Evolutionary conservation across 2,329 filamentous ascomycete genomes (phyloP).

Genomic region (Hymenoscyphus fraxineus): DNA sequence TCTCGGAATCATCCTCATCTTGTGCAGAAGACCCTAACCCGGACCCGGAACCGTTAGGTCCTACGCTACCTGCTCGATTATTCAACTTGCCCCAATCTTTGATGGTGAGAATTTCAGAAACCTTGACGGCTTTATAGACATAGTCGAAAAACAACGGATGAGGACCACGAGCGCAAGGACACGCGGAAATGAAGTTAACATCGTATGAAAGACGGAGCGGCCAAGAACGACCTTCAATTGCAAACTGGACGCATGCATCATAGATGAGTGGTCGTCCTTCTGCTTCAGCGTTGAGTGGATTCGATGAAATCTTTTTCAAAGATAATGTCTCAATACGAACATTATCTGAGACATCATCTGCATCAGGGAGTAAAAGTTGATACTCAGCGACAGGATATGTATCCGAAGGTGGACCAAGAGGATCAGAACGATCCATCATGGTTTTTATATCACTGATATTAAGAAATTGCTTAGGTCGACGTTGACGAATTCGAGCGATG

Average conservation of each 20-base stretch:
- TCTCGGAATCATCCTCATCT: constrained; percentile 53
- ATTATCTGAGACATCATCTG: constrained; percentile 57
- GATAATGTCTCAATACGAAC: constrained; percentile 67
- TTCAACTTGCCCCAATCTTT: constrained; percentile 53
- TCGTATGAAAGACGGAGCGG: constrained; percentile 60
- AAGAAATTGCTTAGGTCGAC: constrained; percentile 53
- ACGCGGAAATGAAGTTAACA: constrained; percentile 62
- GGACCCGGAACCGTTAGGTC: background rate
- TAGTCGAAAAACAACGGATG: constrained; percentile 74
- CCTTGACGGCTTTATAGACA: constrained; percentile 53
- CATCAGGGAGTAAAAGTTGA: constrained; percentile 50
- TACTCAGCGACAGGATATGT: constrained; percentile 67
- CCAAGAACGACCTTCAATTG: constrained; percentile 61
- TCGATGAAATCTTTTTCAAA: constrained; percentile 46
- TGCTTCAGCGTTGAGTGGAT: constrained; percentile 9
- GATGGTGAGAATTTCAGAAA: constrained; percentile 62
- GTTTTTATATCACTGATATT: constrained; percentile 57
- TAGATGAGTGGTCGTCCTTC: constrained; percentile 44
- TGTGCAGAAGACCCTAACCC: constrained; percentile 14
- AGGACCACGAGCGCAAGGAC: constrained; percentile 60
- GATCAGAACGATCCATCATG: constrained; percentile 65
- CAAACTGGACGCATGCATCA: constrained; percentile 60
- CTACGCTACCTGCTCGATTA: constrained; percentile 2
- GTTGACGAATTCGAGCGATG: constrained; percentile 64
- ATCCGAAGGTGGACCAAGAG: constrained; percentile 60